phyloP scores from a whole-genome alignment of 2,329 filamentous ascomycete genomes.

The Capronia americana region DNA sequence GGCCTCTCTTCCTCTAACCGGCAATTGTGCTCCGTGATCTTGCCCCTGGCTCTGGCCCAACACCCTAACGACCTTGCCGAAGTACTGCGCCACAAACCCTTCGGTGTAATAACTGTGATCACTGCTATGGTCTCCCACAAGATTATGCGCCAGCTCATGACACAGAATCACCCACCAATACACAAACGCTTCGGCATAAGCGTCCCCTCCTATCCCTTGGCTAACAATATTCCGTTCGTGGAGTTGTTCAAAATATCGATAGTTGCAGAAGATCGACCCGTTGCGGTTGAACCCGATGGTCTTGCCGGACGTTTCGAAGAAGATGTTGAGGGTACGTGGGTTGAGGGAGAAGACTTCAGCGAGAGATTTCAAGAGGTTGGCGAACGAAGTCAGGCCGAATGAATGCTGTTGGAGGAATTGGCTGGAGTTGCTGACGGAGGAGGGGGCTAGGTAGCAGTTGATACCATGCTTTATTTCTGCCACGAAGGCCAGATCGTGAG shows the following conservation, averaged over 20 bases:
- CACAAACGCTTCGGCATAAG: conserved; percentile 71
- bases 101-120: conserved; percentile 81
- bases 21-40: background rate
- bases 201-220: conserved; percentile 47
- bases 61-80: conserved; percentile 33
- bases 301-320: conserved; percentile 77
- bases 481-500: conserved; percentile 73
- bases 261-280: conserved; percentile 92
- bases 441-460: conserved; percentile 71
- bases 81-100: conserved; percentile 41
- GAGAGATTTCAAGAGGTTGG: conserved; percentile 71
- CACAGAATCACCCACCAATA: conserved; percentile 98
- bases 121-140: conserved; percentile 77
- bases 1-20: background rate
- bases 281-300: conserved; percentile 92
- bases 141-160: conserved; percentile 94
- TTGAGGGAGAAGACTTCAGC: conserved; percentile 75
- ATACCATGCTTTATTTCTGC: conserved; percentile 74
- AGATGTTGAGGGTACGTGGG: conserved; percentile 77
- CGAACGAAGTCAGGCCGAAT: conserved; percentile 71
- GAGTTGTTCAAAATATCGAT: conserved; percentile 82
- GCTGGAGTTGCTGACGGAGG: conserved; percentile 54
- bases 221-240: conserved; percentile 64
- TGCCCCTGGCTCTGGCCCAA: conserved; percentile 22
- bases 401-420: conserved; percentile 68